phyloP scores from a whole-genome alignment of 306 rosid genomes.

The Vigna angularis region DNA sequence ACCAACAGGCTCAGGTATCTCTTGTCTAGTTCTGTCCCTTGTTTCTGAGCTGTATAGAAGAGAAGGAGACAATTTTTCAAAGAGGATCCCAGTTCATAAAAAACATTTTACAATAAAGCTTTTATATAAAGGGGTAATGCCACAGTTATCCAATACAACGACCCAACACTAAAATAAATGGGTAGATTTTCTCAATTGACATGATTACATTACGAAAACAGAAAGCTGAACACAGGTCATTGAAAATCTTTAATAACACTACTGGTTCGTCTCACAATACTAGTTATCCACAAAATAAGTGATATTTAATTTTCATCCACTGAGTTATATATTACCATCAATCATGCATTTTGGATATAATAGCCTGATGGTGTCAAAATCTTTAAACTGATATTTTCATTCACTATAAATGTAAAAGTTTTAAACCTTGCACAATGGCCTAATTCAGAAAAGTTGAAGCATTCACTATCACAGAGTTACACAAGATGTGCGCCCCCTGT shows the following conservation, averaged over 20 bases:
- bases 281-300: neutral
- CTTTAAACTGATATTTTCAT: conserved; percentile 22
- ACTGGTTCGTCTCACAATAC: neutral
- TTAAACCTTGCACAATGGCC: conserved; percentile 14
- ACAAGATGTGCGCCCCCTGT: neutral
- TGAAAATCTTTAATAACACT: conserved; percentile 3
- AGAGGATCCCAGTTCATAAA: neutral
- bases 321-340: neutral
- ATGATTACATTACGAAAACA: conserved; percentile 11
- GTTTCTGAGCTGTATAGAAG: conserved; percentile 57
- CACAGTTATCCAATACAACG: neutral
- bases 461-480: neutral
- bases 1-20: conserved; percentile 46
- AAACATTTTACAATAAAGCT: neutral
- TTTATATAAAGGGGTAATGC: neutral
- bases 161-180: conserved; percentile 18
- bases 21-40: conserved; percentile 49
- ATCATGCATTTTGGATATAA: conserved; percentile 1
- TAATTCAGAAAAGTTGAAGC: conserved; percentile 21
- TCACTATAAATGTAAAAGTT: conserved; percentile 4
- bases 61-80: conserved; percentile 14
- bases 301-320: conserved; percentile 7
- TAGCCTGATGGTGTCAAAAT: conserved; percentile 2
- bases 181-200: neutral
- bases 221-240: neutral